Conservation (phyloP, 2,329 filamentous ascomycete species). For the Hypomyces perniciosus region DNA sequence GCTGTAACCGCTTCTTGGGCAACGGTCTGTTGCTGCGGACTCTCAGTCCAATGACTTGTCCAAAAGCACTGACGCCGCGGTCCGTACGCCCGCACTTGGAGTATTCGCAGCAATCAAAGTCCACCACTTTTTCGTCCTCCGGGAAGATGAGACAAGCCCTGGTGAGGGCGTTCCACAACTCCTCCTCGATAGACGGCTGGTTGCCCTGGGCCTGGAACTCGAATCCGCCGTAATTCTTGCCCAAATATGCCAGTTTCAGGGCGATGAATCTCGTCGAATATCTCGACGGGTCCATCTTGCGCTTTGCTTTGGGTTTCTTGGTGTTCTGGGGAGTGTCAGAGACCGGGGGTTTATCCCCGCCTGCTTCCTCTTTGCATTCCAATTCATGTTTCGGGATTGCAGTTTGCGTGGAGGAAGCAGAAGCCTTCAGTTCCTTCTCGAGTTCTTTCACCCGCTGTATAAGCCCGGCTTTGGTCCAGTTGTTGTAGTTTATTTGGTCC, state of each 20-base stretch:
- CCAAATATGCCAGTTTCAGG: conserved; percentile 89
- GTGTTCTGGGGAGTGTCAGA: conserved; percentile 1
- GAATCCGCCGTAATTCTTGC: conserved; percentile 85
- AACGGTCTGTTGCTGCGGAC: conserved; percentile 74
- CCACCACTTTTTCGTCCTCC: conserved; percentile 54
- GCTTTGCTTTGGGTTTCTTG: conserved; percentile 39
- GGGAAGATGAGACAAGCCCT: conserved; percentile 79
- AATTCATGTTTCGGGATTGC: background rate
- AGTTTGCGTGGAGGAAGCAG: background rate
- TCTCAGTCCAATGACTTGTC: conserved; percentile 81
- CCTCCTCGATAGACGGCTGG: conserved; percentile 82
- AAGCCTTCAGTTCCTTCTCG: conserved; percentile 56
- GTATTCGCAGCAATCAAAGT: conserved; percentile 82
- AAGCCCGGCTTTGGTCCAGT: conserved; percentile 63
- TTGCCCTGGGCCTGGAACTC: conserved; percentile 73
- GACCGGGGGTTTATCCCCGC: background rate
- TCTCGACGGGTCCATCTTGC: conserved; percentile 67
- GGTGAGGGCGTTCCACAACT: conserved; percentile 83
- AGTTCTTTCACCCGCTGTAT: conserved; percentile 62
- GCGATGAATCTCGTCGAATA: conserved; percentile 83
- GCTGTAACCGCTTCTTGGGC: conserved; percentile 24
- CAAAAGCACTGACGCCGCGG: conserved; percentile 89
- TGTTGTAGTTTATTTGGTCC: conserved; percentile 46
- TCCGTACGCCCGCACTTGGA: conserved; percentile 95
- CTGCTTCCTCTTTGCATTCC: background rate